Evolutionary conservation across 352 stramenopile genomes (phyloP), one percentile per base, ranked within the genome.

Genomic region (Phytophthora litchii): DNA sequence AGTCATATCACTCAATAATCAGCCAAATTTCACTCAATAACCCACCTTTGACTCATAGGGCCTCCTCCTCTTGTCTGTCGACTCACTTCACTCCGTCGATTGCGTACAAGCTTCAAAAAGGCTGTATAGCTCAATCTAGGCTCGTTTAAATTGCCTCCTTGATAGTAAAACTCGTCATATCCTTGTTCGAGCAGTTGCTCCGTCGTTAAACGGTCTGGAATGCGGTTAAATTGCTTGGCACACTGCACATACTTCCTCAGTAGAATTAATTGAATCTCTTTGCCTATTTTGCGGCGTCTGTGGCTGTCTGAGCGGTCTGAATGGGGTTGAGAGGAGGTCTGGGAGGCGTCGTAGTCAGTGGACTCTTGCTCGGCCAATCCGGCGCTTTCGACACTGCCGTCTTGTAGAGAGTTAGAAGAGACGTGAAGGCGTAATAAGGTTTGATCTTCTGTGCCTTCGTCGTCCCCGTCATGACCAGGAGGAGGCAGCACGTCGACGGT

Each of bases 121-220:
- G 78, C 70, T 6, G 74, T 34, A 64, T 91, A 89, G 12, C 38
- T 64, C 32, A 91, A 65, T 25, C 77, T 67, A 21, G 70, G 76
- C 46, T 91, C 81, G 52, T 76, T 77, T 7, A 85, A 36, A 44
- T 72, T 81, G 16, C 81, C 81, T 36, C 78, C 78, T 37, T 83
- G 72, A 44, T 85, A 80, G 48, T 84, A 86, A 47, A 86, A 91
- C 69, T 88, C 78, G 57, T 86, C 78, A 53, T 89, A 88, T 3
- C 67, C 81, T 17, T 88, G 72, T 35, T 83, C 70, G n/a, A 89
- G 67, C 32, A 91, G 36, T 31, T 85, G 78, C 60, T 89, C 78
- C 8, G 81, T 91, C 23, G 63, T 76, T 13, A 60, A 21, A 3
- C 76, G 66, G 40, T 80, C 75, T 20, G 81, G 81, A 20, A 88